phyloP scores from a whole-genome alignment of 192 early-diverging fungal genomes.

The Coemansia asiatica region DNA sequence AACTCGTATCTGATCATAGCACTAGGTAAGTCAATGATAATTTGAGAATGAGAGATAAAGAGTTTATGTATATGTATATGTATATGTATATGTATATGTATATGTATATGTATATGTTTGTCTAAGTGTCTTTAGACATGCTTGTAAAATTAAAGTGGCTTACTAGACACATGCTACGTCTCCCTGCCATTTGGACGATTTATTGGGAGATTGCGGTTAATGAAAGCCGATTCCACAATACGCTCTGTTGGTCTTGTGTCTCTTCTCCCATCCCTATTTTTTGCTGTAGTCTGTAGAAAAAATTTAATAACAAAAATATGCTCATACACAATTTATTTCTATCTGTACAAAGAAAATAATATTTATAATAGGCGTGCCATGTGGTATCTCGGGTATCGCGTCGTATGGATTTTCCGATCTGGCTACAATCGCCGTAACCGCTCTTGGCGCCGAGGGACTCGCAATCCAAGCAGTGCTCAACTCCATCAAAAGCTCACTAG shows the following conservation, averaged over 20 bases:
- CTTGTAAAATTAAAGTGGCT: not conserved
- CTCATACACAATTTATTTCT: too few species aligned
- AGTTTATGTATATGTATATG: too few species aligned
- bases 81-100: too few species aligned
- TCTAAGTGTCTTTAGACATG: not conserved
- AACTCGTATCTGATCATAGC: slow-evolving; percentile 32
- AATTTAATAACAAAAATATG: too few species aligned
- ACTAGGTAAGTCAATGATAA: slow-evolving; percentile 33
- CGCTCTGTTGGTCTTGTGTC: not conserved
- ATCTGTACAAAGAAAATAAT: too few species aligned
- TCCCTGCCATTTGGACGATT: not conserved
- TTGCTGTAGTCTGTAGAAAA: too few species aligned
- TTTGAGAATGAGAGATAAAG: not conserved
- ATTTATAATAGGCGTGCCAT: slow-evolving; percentile 48
- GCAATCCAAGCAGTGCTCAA: slow-evolving; percentile 84
- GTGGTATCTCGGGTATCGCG: slow-evolving; percentile 44
- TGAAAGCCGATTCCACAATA: too few species aligned
- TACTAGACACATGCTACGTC: not conserved
- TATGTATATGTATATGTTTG: too few species aligned
- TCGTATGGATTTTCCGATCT: slow-evolving; percentile 64
- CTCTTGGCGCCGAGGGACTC: slow-evolving; percentile 70
- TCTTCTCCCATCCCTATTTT: too few species aligned
- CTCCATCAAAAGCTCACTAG: slow-evolving; percentile 68
- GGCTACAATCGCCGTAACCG: slow-evolving; percentile 72
- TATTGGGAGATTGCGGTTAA: too few species aligned